These are phyloP conservation scores for Gigaspora rosea DNA, from an alignment of 192 early-diverging fungal species.

Conservation along the genomic window DNA sequence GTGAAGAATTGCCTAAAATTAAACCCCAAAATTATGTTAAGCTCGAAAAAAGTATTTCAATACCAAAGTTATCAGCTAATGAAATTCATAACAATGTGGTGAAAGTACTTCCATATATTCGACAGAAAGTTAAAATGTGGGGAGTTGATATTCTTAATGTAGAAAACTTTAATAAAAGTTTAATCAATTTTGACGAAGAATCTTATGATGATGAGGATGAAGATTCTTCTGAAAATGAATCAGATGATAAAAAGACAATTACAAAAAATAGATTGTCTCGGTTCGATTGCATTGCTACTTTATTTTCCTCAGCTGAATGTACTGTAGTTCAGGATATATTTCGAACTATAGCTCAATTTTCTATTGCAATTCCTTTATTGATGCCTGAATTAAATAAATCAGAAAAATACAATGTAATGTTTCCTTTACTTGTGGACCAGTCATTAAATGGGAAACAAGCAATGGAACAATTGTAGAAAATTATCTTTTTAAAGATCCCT, in stretches of 20 bases:
- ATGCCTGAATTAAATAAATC: conserved; percentile 25
- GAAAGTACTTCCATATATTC: conserved; percentile 21
- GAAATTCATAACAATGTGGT: background rate
- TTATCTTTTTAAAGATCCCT: conserved; percentile 25
- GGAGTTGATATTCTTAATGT: conserved; percentile 25
- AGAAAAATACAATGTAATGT: conserved; percentile 20
- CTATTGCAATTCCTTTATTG: conserved; percentile 24
- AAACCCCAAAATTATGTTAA: conserved; percentile 17
- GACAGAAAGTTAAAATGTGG: conserved; percentile 34
- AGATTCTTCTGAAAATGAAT: background rate
- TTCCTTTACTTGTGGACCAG: conserved; percentile 17
- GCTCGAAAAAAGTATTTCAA: background rate
- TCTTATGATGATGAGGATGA: too few species aligned
- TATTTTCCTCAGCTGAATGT: conserved; percentile 20
- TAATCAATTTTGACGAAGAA: background rate
- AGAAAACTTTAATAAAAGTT: conserved; percentile 22
- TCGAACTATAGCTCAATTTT: conserved; percentile 29
- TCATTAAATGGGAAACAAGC: conserved; percentile 29
- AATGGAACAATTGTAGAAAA: conserved; percentile 32
- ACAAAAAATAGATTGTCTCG: conserved; percentile 24
- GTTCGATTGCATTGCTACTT: conserved; percentile 24
- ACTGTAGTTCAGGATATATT: conserved; percentile 32
- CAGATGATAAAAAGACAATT: background rate
- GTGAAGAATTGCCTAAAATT: conserved; percentile 10
- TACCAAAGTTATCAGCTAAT: conserved; percentile 2